A percentile compares a stretch with the other conserved stretches of the same genome.
Conservation (phyloP, 495 filamentous ascomycete species). For the Trichoderma reesei region DNA sequence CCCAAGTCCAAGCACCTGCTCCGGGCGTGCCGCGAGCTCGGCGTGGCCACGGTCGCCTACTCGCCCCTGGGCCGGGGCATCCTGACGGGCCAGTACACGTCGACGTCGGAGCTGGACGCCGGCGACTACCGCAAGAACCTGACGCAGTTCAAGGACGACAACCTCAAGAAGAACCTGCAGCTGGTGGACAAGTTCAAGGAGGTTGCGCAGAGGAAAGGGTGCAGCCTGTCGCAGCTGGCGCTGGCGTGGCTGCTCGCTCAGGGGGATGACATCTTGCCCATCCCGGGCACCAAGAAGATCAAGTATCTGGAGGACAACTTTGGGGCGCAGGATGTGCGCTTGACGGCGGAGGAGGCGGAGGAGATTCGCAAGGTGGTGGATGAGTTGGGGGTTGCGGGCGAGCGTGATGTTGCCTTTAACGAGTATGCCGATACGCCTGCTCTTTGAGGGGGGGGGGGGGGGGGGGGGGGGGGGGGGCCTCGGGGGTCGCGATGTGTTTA, state of each 20-base stretch:
- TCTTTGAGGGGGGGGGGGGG: too few relatives aligned
- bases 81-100: slow-evolving; percentile 29
- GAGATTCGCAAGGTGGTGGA: slow-evolving; percentile 30
- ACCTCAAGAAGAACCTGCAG: slow-evolving; percentile 44
- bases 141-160: slow-evolving; percentile 41
- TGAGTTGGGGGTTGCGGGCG: slow-evolving; percentile 19
- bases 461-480: too few relatives aligned
- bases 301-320: slow-evolving; percentile 51
- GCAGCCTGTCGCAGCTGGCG: slow-evolving; percentile 39
- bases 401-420: slow-evolving; percentile 4
- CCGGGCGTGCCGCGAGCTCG: slow-evolving; percentile 36
- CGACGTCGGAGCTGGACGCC: slow-evolving; percentile 27
- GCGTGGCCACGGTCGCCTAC: slow-evolving; percentile 37
- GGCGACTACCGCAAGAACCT: slow-evolving; percentile 28
- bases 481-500: too few relatives aligned
- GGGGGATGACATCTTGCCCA: slow-evolving; percentile 45
- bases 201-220: slow-evolving; percentile 39
- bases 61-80: slow-evolving; percentile 41
- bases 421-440: slow-evolving; percentile 12
- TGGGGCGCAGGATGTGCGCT: slow-evolving; percentile 30
- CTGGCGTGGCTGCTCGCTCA: slow-evolving; percentile 50
- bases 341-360: slow-evolving; percentile 36
- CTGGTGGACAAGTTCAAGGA: slow-evolving; percentile 38
- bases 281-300: slow-evolving; percentile 48
- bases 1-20: slow-evolving; percentile 26